A percentile compares a stretch with the other conserved stretches of the same genome.
phyloP scores from a whole-genome alignment of 2,329 filamentous ascomycete species.

The Aspergillus awamori region DNA sequence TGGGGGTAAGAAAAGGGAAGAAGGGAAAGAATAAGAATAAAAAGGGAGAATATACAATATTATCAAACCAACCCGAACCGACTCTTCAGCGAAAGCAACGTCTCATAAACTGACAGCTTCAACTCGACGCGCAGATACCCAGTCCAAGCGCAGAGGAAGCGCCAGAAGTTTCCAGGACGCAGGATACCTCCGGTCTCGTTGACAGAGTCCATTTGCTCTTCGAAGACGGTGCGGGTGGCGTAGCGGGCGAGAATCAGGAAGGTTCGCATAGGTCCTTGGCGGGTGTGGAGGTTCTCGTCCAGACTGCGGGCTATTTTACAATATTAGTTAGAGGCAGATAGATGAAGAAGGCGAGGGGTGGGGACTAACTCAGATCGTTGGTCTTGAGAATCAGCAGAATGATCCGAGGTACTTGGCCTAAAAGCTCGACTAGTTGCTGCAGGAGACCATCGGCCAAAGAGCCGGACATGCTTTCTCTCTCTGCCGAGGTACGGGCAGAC shows the following conservation, averaged over 20 bases:
- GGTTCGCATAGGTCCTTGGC: constrained; percentile 61
- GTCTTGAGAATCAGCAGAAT: constrained; percentile 96
- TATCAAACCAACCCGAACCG: constrained; percentile 47
- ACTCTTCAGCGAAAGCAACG: constrained; percentile 55
- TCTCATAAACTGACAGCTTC: constrained; percentile 62
- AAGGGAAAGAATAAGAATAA: background rate
- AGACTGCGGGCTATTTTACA: constrained; percentile 68
- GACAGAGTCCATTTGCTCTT: constrained; percentile 60
- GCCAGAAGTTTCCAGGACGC: constrained; percentile 55
- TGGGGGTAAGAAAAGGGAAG: background rate
- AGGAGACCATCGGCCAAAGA: constrained; percentile 86
- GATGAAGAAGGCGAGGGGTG: background rate
- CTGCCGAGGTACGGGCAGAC: constrained; percentile 66
- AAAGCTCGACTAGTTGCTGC: constrained; percentile 81
- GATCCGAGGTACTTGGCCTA: constrained; percentile 86
- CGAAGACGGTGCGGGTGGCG: constrained; percentile 63
- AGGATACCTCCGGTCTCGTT: constrained; percentile 53
- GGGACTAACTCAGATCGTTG: constrained; percentile 76
- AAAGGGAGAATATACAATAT: background rate
- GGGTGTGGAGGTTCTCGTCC: constrained; percentile 73
- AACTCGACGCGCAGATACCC: constrained; percentile 59
- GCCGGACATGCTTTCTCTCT: constrained; percentile 83
- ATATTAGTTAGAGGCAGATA: constrained; percentile 8
- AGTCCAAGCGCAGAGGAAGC: constrained; percentile 56
- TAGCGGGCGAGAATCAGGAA: constrained; percentile 68